A percentile compares a stretch with the other conserved stretches of the same genome.
Evolutionary conservation across 768 basidiomycete species (phyloP).

Genomic region (Trametes gibbosa): DNA sequence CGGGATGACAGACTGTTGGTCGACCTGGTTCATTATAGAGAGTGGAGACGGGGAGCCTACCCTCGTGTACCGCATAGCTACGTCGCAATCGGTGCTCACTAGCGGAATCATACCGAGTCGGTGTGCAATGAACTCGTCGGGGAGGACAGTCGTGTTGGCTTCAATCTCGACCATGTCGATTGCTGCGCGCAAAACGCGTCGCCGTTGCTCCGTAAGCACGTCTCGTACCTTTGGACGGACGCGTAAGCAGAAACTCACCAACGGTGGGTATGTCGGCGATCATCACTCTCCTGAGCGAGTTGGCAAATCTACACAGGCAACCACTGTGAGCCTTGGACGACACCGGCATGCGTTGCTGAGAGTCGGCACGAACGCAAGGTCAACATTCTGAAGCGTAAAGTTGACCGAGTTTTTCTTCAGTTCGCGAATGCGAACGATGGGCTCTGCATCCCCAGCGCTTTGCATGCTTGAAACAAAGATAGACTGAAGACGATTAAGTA

Average conservation of each 20-base stretch:
- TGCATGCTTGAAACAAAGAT: conserved; percentile 1
- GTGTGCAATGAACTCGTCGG: conserved; percentile 97
- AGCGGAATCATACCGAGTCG: conserved; percentile 93
- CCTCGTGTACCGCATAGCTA: conserved; percentile 78
- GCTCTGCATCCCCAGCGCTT: conserved; percentile 39
- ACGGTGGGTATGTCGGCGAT: conserved; percentile 97
- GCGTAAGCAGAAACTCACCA: conserved; percentile 49
- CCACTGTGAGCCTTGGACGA: not conserved
- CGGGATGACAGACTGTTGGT: not conserved
- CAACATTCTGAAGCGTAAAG: conserved; percentile 94
- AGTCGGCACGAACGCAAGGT: conserved; percentile 71
- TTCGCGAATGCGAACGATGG: conserved; percentile 79
- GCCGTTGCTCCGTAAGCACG: not conserved
- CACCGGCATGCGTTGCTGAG: not conserved
- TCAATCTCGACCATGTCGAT: conserved; percentile 96
- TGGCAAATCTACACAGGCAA: conserved; percentile 67
- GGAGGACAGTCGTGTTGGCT: conserved; percentile 87
- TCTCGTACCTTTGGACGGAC: not conserved
- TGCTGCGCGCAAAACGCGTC: conserved; percentile 44
- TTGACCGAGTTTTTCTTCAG: conserved; percentile 83
- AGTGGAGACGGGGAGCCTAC: conserved; percentile 38
- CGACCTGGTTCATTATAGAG: not conserved
- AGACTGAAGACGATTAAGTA: not conserved
- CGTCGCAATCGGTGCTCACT: conserved; percentile 82
- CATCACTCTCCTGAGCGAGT: conserved; percentile 89